phyloP scores from a whole-genome alignment of 768 basidiomycete species.

The Mycena galericulata region DNA sequence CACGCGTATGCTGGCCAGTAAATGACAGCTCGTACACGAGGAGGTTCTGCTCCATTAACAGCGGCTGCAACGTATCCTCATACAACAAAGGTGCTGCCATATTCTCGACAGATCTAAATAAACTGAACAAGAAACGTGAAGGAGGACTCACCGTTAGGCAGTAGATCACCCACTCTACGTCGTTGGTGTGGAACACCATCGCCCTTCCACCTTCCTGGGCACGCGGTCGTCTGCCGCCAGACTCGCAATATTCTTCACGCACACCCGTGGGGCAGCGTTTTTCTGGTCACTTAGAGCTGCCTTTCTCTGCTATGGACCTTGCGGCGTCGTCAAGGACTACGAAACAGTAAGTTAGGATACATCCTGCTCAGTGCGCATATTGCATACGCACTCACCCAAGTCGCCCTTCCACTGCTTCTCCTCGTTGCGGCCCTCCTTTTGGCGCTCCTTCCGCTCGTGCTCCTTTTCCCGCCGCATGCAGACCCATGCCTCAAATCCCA shows the following conservation, averaged over 20 bases:
- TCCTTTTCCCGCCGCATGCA: slow-evolving; percentile 90
- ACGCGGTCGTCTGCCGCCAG: slow-evolving; percentile 89
- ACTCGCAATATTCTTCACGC: slow-evolving; percentile 96
- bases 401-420: slow-evolving; percentile 82
- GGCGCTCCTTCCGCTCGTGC: slow-evolving; percentile 80
- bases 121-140: too few species aligned
- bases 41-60: slow-evolving; percentile 82
- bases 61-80: slow-evolving; percentile 81
- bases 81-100: slow-evolving; percentile 79
- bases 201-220: slow-evolving; percentile 84
- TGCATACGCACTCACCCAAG: slow-evolving; percentile 77
- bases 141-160: slow-evolving; percentile 89
- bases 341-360: slow-evolving; percentile 49
- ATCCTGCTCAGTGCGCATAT: slow-evolving; percentile 84
- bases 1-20: slow-evolving; percentile 83
- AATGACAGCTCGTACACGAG: slow-evolving; percentile 89
- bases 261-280: slow-evolving; percentile 92
- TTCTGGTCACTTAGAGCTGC: slow-evolving; percentile 91
- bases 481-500: slow-evolving; percentile 91
- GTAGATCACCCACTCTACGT: slow-evolving; percentile 98
- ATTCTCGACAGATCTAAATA: slow-evolving; percentile 61
- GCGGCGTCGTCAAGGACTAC: slow-evolving; percentile 80
- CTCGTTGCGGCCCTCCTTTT: slow-evolving; percentile 77
- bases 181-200: slow-evolving; percentile 92
- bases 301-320: slow-evolving; percentile 84